Evolutionary conservation across 805 yeast genomes (phyloP), one percentile per base, ranked within the genome.

Genomic region (Cyberlindnera veronae): DNA sequence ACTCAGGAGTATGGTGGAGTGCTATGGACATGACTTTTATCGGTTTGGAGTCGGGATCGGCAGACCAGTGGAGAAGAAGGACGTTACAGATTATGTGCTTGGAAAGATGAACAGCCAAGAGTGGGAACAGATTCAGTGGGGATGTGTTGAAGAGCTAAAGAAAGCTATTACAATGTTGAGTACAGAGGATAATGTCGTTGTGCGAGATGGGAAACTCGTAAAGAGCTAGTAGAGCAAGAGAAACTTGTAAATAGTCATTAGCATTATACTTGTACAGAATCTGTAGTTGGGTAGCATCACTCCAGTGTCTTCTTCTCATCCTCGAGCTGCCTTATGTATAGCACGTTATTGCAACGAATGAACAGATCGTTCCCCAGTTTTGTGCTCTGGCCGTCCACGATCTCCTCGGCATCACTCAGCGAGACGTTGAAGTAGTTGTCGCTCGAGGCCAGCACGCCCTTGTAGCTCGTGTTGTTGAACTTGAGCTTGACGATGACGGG

Each of bases 381-480:
- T 35, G 75, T 73, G 20, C 67, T 62, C 35, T 65, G 69, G 28
- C 75, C 72, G 43, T 68, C 67, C 3, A 74, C 65, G 26, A 69
- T 63, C 57, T 79, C 81, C 39, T 69, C 74, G 1, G 81, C 77
- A 21, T 80, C 74, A 26, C 76, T 81, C 29, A 90, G 63, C 56
- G 85, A 89, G 24, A 93, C 49, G 54, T 93, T 93, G 91, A 93
- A 91, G 64, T 93, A 93, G 53, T 86, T 85, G 59, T 93, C 99
- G 18, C 86, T 83, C 2, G 95, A 79, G 4, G 80, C 63, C 32
- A 93, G 71, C 16, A 62, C 74, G 1, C 99, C 99, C 44, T 68
- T 75, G 62, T 93, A 93, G 60, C 89, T 95, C 10, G 95, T 84
- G 49, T 76, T 76, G 56, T 89, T 91, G 83, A 96, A 93, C 60